phyloP scores from a whole-genome alignment of 2,329 filamentous ascomycete genomes.

The Beauveria australis region DNA sequence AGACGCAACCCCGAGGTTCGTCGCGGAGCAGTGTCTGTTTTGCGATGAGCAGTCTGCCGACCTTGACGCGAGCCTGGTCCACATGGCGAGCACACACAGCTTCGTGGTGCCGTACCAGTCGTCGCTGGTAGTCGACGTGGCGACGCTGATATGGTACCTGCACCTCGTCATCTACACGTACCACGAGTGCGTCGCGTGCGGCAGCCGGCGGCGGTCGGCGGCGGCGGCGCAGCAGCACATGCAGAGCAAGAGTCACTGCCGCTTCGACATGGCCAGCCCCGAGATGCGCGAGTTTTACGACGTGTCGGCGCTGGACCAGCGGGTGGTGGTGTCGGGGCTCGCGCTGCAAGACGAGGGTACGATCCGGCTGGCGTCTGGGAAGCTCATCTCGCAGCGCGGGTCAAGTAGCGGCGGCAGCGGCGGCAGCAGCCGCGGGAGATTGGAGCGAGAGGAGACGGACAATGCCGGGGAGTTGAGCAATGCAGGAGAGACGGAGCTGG shows the following conservation, averaged over 20 bases:
- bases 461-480: neutral
- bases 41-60: constrained; percentile 23
- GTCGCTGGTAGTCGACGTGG: constrained; percentile 33
- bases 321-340: neutral
- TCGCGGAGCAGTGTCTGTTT: constrained; percentile 29
- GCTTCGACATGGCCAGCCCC: constrained; percentile 23
- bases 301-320: constrained; percentile 11
- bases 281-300: constrained; percentile 30
- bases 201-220: constrained; percentile 29
- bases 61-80: constrained; percentile 28
- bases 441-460: neutral
- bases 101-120: constrained; percentile 32
- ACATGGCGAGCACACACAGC: constrained; percentile 40
- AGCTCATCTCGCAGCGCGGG: constrained; percentile 4
- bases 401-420: neutral
- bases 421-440: neutral
- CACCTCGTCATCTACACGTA: constrained; percentile 38
- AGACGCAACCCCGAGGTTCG: constrained; percentile 15
- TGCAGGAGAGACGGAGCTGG: neutral
- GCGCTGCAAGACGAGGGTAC: neutral
- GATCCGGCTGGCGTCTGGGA: constrained; percentile 1
- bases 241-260: constrained; percentile 36
- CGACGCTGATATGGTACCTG: constrained; percentile 36
- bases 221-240: constrained; percentile 40
- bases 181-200: constrained; percentile 40